These are phyloP conservation scores for Pseudonitzschia delicatissima DNA, from an alignment of 108 stramenopile species.

Conservation along the genomic window DNA sequence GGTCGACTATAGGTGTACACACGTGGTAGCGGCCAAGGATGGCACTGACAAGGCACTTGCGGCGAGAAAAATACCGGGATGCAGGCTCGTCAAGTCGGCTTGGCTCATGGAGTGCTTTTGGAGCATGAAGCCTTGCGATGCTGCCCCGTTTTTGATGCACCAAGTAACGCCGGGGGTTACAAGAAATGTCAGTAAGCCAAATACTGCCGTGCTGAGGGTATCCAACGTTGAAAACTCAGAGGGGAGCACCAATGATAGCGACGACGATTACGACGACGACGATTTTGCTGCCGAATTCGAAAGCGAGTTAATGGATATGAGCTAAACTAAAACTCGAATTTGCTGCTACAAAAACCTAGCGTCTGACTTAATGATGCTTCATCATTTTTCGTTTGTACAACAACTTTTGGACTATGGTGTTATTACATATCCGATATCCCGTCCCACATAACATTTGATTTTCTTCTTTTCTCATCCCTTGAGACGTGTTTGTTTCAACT, in stretches of 20 bases:
- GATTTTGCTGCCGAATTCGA: slow-evolving; percentile 60
- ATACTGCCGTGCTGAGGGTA: slow-evolving; percentile 10
- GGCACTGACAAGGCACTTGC: slow-evolving; percentile 69
- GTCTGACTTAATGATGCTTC: too few relatives aligned
- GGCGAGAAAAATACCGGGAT: slow-evolving; percentile 64
- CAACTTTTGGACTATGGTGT: too few relatives aligned
- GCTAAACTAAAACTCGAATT: too few relatives aligned
- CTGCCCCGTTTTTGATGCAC: slow-evolving; percentile 28
- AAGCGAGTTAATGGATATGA: slow-evolving; percentile 39
- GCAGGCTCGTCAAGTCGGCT: slow-evolving; percentile 55
- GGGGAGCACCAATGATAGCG: slow-evolving; percentile 32
- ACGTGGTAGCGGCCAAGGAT: slow-evolving; percentile 79
- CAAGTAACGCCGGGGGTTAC: slow-evolving; percentile 3
- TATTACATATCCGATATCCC: too few relatives aligned
- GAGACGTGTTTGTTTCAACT: too few relatives aligned
- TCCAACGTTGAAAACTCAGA: slow-evolving; percentile 20
- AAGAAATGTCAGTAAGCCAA: slow-evolving; percentile 7
- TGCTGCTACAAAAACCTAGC: too few relatives aligned
- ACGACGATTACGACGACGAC: slow-evolving; percentile 55
- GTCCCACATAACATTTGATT: too few relatives aligned
- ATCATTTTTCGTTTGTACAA: too few relatives aligned
- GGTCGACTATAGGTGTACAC: slow-evolving; percentile 49
- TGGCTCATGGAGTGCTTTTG: slow-evolving; percentile 89
- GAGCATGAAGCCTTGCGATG: slow-evolving; percentile 57
- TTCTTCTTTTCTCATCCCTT: too few relatives aligned